Evolutionary conservation across 1,139 yeast species (phyloP), one percentile per base, ranked within the genome.

Genomic region (Sugiyamaella grinbergsii): DNA sequence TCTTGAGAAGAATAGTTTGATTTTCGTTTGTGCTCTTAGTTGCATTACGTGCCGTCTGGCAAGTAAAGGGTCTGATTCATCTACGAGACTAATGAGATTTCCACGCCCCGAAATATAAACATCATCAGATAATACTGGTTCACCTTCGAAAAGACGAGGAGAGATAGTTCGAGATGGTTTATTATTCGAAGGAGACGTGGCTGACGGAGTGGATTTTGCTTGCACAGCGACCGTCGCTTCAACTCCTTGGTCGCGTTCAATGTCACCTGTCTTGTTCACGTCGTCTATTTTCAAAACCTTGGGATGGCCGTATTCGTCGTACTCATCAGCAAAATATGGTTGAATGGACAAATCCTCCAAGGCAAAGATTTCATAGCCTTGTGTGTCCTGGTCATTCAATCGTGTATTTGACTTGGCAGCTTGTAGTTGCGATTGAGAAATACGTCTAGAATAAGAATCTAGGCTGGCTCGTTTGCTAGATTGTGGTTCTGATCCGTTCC

Each of bases 1-100:
- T 38, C 51, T 37, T 7, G 58, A 44, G 47, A 60, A 63, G 50
- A 60, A 61, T 33, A 56, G 49, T 39, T 31, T 45, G 26, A 43
- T 11, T 23, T 33, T 47, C 7, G 36, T 28, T 20, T 32, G 34
- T 42, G 45, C 28, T 20, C 56, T 39, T 5, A 42, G 46, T 15
- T 34, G 43, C 36, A 45, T 37, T 6, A 49, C 29, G 19, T 28
- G 45, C 24, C 34, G 47, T 18, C 48, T 28, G 19, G 41, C 40
- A 13, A 48, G 36, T 16, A 49, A 42, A 10, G 42, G 48, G 29
- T 43, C 52, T 8, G 19, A 31, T 28, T 48, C 51, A 10, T 42
- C 37, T 15, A 36, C 36, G 20, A 41, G 13, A 18, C 45, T 39
- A 23, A 32, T 45, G 16, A 43, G 23, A 31, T 45, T 39, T 4